A percentile compares a stretch with the other conserved stretches of the same genome.
Evolutionary conservation across 306 rosid species (phyloP).

Genomic region (Sechiopsis laciniata): DNA sequence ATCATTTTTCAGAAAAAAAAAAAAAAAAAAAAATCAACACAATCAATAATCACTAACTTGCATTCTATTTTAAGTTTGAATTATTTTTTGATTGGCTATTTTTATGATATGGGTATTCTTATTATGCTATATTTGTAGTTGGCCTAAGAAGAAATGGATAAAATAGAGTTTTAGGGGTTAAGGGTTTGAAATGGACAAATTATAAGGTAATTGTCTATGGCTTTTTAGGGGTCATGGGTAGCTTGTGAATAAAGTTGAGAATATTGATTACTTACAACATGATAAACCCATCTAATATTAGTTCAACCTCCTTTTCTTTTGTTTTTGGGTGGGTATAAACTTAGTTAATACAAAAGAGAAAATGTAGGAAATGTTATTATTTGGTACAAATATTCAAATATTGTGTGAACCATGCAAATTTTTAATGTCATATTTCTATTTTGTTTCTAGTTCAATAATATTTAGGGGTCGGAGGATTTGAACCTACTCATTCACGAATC

Average conservation of each 20-base stretch:
- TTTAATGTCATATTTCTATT: background rate
- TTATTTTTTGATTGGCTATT: too few species aligned
- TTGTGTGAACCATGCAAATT: background rate
- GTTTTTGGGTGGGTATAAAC: background rate
- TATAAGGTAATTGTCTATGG: background rate
- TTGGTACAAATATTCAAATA: slow-evolving; percentile 5
- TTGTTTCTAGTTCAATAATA: too few species aligned
- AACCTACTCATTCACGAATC: too few species aligned
- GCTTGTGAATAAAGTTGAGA: background rate
- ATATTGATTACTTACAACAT: background rate
- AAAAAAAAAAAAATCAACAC: too few species aligned
- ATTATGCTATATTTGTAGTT: background rate
- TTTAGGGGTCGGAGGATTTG: too few species aligned
- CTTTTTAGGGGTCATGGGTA: background rate
- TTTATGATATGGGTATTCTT: background rate
- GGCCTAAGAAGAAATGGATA: background rate
- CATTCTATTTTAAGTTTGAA: too few species aligned
- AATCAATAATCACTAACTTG: too few species aligned
- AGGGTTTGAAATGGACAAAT: background rate
- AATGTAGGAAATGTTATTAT: background rate
- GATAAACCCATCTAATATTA: background rate
- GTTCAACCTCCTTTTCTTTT: background rate
- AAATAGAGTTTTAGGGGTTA: background rate
- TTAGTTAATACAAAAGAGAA: background rate
- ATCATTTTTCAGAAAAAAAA: too few species aligned